A percentile compares a stretch with the other conserved stretches of the same genome.
These are phyloP conservation scores for Wallacemonas collosoma DNA, from an alignment of 208 protist species.

Conservation along the genomic window DNA sequence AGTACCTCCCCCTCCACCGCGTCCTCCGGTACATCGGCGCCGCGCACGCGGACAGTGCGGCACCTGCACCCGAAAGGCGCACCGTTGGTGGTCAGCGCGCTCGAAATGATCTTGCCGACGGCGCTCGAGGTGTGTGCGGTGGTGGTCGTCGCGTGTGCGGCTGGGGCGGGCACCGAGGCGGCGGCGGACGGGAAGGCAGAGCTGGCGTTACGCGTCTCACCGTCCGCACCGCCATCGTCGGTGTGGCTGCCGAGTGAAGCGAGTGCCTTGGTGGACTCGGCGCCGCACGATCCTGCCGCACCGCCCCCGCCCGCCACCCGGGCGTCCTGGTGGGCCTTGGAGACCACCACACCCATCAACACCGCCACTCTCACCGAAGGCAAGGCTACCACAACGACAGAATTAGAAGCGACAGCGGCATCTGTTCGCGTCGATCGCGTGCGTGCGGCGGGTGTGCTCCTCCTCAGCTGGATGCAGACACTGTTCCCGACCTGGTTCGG, in stretches of 20 bases:
- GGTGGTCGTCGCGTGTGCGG: conserved; percentile 15
- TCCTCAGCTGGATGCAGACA: conserved; percentile 15
- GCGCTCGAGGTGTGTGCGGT: conserved; percentile 9
- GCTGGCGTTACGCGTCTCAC: background rate
- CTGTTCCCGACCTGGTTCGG: conserved; percentile 15
- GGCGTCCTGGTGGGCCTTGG: no score
- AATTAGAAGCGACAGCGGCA: no score
- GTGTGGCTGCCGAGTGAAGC: no score
- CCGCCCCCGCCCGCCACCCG: no score
- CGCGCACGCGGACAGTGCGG: background rate
- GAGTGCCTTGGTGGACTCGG: no score
- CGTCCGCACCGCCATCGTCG: background rate
- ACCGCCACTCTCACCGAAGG: no score
- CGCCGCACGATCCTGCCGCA: no score
- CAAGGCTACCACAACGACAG: background rate
- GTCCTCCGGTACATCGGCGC: no score
- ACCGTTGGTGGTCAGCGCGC: background rate
- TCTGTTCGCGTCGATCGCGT: background rate
- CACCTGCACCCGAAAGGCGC: background rate
- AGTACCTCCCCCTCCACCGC: no score
- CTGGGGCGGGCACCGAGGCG: no score
- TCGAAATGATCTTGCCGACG: conserved; percentile 3
- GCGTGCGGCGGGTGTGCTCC: background rate
- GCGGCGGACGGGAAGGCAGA: no score
- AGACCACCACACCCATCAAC: no score